Base-by-base conservation (phyloP, 768 basidiomycete species). In the Hygrophorus russula region DNA sequence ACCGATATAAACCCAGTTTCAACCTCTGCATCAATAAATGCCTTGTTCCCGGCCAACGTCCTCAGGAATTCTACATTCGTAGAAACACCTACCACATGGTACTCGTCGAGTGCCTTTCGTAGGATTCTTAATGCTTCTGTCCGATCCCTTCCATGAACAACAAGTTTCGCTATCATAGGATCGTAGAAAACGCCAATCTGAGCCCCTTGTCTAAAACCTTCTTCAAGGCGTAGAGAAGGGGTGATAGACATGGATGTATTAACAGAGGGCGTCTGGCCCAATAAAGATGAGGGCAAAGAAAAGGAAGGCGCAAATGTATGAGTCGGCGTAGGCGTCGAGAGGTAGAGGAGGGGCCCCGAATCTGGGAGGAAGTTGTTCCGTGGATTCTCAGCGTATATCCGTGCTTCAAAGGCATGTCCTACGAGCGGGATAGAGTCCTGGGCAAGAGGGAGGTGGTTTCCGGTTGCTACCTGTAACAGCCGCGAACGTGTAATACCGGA, bases 341-440 rank as follows among this genome's bases (percentile, higher is more conserved):
- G 74, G 58, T 91, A 82, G 4, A 87, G 60, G 9, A 97, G 69
- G 2, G 70, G 68, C 2, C 92, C 92, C 14, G 87, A 92, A 55
- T 96, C 92, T 0, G 92, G 92, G 4, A 94, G 70, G 68, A 96
- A 96, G 57, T 87, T 76, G 59, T 92, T 90, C 46, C 89, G 78
- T 15, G 92, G 93, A 51, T 90, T 88, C 60, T 96, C 93, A 2
- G 92, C 93, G 56, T 97, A 96, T 48, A 97, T 93, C 14, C 93
- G 79, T 5, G 89, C 90, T 62, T 94, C 93, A 51, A 94, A 94
- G 0, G 91, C 87, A 50, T 94, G 93, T 4, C 93, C 93, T 0
- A 86, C 78, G 41, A 91, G 80, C 1, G 87, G 89, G 44, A 97
- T 83, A 12, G 78, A 65, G 0, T 74, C 70, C 59, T 96, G 93